Evolutionary conservation across 2,329 filamentous ascomycete species (phyloP).

Genomic region (Neonectria sp.): DNA sequence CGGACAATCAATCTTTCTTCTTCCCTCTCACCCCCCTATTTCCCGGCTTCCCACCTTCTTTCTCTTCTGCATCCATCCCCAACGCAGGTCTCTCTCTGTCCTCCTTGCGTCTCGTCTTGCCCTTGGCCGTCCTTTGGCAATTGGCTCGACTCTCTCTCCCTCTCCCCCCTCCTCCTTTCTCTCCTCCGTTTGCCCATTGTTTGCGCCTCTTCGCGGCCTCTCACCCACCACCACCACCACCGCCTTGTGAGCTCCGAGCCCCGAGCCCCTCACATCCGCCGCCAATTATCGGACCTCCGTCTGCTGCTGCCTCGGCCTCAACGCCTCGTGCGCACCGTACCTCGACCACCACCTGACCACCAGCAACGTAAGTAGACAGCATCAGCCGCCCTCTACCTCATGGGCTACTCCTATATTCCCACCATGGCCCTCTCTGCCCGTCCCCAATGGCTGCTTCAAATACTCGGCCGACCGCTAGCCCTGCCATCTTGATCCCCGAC

Average conservation of each 20-base stretch:
- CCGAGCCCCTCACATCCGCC: constrained; percentile 21
- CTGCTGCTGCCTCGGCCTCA: constrained; percentile 37
- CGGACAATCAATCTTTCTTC: constrained; percentile 10
- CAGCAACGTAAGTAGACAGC: constrained; percentile 40
- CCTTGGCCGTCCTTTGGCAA: constrained; percentile 34
- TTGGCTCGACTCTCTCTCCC: constrained; percentile 35
- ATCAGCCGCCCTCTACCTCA: constrained; percentile 34
- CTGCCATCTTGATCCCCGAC: constrained; percentile 38
- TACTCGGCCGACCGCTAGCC: constrained; percentile 33
- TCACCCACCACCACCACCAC: constrained; percentile 13
- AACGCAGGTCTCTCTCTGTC: constrained; percentile 2
- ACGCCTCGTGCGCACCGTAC: constrained; percentile 34
- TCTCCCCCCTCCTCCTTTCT: constrained; percentile 27
- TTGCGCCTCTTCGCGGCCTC: constrained; percentile 13
- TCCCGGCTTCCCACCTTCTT: constrained; percentile 17
- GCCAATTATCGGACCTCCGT: constrained; percentile 27
- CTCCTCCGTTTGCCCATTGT: constrained; percentile 38
- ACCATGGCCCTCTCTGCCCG: constrained; percentile 14
- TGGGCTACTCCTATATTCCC: constrained; percentile 14
- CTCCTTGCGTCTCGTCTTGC: constrained; percentile 20
- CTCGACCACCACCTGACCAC: constrained; percentile 23
- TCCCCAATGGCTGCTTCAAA: constrained; percentile 43
- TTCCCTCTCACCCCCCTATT: constrained; percentile 9
- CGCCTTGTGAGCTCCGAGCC: constrained; percentile 11
- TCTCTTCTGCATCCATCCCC: constrained; percentile 14